Percentiles rank a stretch among this genome's conserved stretches.
Evolutionary conservation across 805 yeast genomes (phyloP).

Genomic region (Alloascoidea africana): DNA sequence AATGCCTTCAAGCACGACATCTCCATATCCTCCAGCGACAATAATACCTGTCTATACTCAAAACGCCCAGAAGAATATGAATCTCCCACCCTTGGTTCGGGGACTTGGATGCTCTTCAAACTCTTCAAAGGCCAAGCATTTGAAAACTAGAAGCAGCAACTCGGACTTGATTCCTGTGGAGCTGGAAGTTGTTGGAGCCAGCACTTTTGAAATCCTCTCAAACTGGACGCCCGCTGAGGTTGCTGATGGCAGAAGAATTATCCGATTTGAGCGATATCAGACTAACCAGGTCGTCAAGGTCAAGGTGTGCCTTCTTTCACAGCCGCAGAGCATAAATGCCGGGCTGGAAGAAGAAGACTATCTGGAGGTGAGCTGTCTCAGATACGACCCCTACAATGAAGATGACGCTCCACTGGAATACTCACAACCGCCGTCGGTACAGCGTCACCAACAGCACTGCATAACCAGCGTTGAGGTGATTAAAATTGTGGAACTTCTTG

Average conservation of each 20-base stretch:
- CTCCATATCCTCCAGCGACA: not conserved
- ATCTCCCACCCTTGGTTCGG: not conserved
- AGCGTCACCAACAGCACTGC: slow-evolving; percentile 22
- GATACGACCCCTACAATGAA: slow-evolving; percentile 10
- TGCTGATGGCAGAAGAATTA: slow-evolving; percentile 37
- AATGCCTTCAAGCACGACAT: not conserved
- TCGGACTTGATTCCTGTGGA: not conserved
- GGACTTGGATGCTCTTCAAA: not conserved
- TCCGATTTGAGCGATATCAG: slow-evolving; percentile 41
- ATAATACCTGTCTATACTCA: not conserved
- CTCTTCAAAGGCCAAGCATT: not conserved
- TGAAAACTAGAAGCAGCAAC: not conserved
- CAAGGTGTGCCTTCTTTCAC: slow-evolving; percentile 34
- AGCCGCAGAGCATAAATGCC: slow-evolving; percentile 29
- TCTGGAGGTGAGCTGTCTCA: slow-evolving; percentile 11
- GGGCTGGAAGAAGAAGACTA: slow-evolving; percentile 16
- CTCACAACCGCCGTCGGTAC: not conserved
- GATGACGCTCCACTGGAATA: not conserved
- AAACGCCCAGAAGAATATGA: not conserved
- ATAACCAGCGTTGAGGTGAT: slow-evolving; percentile 56
- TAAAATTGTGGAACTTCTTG: slow-evolving; percentile 44
- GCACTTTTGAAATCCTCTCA: slow-evolving; percentile 10
- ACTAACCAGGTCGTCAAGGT: slow-evolving; percentile 29
- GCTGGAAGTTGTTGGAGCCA: not conserved
- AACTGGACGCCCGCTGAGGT: slow-evolving; percentile 32